Evolutionary conservation across 208 protist genomes (phyloP).

Genomic region (Acanthamoeba sp.): DNA sequence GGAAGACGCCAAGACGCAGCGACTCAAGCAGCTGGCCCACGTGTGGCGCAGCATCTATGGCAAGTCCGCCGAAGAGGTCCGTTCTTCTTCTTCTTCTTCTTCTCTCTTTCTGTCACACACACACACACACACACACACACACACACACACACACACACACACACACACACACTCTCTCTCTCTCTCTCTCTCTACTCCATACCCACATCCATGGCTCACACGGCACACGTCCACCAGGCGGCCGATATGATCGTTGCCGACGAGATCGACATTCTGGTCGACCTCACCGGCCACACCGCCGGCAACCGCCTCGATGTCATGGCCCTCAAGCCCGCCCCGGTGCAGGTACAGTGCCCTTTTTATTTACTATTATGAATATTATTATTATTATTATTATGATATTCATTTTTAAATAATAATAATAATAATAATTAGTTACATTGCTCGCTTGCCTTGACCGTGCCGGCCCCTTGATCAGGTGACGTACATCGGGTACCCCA

Average conservation of each 20-base stretch:
- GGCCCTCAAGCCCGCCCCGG: conserved; percentile 32
- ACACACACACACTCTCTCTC: no score
- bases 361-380: no score
- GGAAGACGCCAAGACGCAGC: conserved; percentile 78
- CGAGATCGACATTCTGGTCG: conserved; percentile 85
- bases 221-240: neutral
- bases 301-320: conserved; percentile 83
- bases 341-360: no score
- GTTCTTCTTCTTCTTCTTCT: neutral
- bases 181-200: no score
- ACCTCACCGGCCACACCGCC: conserved; percentile 84
- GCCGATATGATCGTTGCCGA: conserved; percentile 71
- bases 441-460: no score
- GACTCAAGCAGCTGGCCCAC: conserved; percentile 63
- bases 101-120: neutral
- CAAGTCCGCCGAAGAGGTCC: conserved; percentile 48
- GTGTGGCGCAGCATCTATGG: conserved; percentile 77
- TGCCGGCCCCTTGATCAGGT: no score
- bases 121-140: no score
- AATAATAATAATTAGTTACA: no score
- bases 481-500: conserved; percentile 86
- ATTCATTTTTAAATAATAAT: no score
- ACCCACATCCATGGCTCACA: neutral
- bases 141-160: no score
- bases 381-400: no score